A percentile compares a stretch with the other conserved stretches of the same genome.
phyloP scores from a whole-genome alignment of 1,284 basidiomycete genomes.

The Moesziomyces sp. region DNA sequence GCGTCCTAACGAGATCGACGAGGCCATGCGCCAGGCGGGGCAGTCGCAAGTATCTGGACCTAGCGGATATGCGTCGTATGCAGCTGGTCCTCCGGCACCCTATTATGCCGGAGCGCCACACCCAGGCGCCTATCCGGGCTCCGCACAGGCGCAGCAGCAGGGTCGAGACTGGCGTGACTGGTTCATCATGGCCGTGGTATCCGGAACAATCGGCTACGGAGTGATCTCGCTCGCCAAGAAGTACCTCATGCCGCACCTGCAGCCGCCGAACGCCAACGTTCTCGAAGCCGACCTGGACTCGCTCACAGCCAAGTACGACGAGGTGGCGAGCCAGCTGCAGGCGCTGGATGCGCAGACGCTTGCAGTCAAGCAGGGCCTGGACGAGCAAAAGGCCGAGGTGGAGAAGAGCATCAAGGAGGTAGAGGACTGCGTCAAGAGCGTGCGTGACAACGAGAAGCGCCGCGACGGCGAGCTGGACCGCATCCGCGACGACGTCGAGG shows the following conservation, averaged over 20 bases:
- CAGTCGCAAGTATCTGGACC: constrained; percentile 26
- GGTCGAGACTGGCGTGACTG: constrained; percentile 64
- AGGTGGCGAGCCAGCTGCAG: constrained; percentile 77
- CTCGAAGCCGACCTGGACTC: constrained; percentile 89
- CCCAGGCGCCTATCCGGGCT: constrained; percentile 10
- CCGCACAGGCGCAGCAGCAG: constrained; percentile 39
- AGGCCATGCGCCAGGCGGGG: constrained; percentile 75
- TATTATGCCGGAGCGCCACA: constrained; percentile 44
- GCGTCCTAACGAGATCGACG: constrained; percentile 83
- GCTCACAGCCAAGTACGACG: constrained; percentile 90
- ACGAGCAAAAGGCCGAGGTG: constrained; percentile 83
- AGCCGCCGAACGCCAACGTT: constrained; percentile 85
- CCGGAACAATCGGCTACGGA: constrained; percentile 88
- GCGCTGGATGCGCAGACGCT: constrained; percentile 83
- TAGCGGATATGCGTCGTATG: constrained; percentile 30
- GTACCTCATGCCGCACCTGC: constrained; percentile 90
- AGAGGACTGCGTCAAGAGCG: constrained; percentile 78
- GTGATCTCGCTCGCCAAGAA: constrained; percentile 89
- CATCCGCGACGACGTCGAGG: constrained; percentile 72
- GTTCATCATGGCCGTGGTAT: constrained; percentile 87
- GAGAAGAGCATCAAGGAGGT: constrained; percentile 83
- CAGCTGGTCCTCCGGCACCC: constrained; percentile 30
- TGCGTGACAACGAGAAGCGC: constrained; percentile 81
- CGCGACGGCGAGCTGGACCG: constrained; percentile 91
- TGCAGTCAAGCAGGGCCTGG: constrained; percentile 79